Percentiles rank a stretch among this genome's conserved stretches.
These are phyloP conservation scores for Tylopilus subfusipes DNA, from an alignment of 768 basidiomycete genomes.

Conservation along the genomic window DNA sequence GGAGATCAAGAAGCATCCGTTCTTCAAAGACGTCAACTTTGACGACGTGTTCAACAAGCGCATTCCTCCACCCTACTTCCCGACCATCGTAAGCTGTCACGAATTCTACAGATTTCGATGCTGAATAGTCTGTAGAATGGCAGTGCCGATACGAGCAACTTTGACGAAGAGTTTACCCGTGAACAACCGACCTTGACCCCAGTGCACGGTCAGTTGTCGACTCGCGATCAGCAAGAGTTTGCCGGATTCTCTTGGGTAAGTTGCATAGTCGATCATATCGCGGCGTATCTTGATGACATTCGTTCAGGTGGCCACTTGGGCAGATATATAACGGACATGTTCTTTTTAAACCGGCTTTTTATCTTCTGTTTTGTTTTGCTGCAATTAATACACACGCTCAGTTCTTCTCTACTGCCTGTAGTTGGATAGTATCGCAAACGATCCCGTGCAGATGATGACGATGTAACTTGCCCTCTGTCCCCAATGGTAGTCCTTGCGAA, in stretches of 20 bases:
- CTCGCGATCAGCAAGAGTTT: slow-evolving; percentile 92
- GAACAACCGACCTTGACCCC: slow-evolving; percentile 98
- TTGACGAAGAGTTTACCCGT: slow-evolving; percentile 94
- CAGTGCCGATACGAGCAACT: slow-evolving; percentile 86
- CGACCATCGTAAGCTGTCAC: slow-evolving; percentile 72
- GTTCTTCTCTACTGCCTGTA: slow-evolving; percentile 33
- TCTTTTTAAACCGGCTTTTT: slow-evolving; percentile 21
- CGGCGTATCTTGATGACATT: neutral
- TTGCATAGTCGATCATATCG: neutral
- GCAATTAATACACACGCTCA: slow-evolving; percentile 31
- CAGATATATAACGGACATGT: slow-evolving; percentile 43
- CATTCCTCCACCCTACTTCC: slow-evolving; percentile 96
- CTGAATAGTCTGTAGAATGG: slow-evolving; percentile 52
- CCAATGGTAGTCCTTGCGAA: slow-evolving; percentile 1
- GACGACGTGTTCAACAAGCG: slow-evolving; percentile 98
- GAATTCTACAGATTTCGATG: neutral
- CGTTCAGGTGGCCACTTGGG: slow-evolving; percentile 47
- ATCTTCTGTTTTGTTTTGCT: slow-evolving; percentile 31
- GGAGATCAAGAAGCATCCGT: slow-evolving; percentile 95
- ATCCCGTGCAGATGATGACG: slow-evolving; percentile 18
- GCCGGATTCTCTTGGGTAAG: slow-evolving; percentile 93
- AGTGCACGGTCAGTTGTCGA: slow-evolving; percentile 88
- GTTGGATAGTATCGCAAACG: slow-evolving; percentile 35
- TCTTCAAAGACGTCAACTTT: slow-evolving; percentile 98
- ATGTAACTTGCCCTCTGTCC: slow-evolving; percentile 19